A percentile compares a stretch with the other conserved stretches of the same genome.
phyloP scores from a whole-genome alignment of 2,329 filamentous ascomycete species.

The Curvularia lunata region DNA sequence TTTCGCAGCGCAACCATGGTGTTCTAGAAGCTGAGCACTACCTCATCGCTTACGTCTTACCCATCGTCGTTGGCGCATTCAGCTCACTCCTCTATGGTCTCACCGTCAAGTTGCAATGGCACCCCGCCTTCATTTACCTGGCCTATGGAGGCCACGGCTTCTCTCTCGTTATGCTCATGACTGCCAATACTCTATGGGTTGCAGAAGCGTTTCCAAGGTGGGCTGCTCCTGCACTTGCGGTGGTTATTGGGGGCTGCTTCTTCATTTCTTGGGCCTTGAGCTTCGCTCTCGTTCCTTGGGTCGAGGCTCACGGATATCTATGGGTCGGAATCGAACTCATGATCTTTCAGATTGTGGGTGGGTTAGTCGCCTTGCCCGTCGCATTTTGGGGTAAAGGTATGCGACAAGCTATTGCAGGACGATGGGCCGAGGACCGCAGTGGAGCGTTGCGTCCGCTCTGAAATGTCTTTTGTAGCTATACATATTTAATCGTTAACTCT shows the following conservation, averaged over 20 bases:
- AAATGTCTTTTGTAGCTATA: background rate
- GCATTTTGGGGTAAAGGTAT: constrained; percentile 42
- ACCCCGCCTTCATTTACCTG: constrained; percentile 27
- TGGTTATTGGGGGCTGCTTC: constrained; percentile 34
- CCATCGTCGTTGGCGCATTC: constrained; percentile 31
- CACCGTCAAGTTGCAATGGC: constrained; percentile 26
- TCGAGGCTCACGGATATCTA: constrained; percentile 33
- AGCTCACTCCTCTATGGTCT: constrained; percentile 37
- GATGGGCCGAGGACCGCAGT: constrained; percentile 35
- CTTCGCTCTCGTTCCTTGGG: constrained; percentile 35
- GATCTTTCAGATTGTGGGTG: constrained; percentile 43
- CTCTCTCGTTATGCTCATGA: constrained; percentile 32
- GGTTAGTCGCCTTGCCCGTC: constrained; percentile 35
- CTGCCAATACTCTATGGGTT: constrained; percentile 40
- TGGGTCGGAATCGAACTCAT: constrained; percentile 45
- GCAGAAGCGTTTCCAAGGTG: constrained; percentile 44
- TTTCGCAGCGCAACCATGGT: constrained; percentile 35
- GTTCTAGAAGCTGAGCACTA: constrained; percentile 43
- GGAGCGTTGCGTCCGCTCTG: constrained; percentile 37
- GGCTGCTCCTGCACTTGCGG: constrained; percentile 39
- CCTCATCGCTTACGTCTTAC: constrained; percentile 36
- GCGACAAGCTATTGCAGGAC: constrained; percentile 37
- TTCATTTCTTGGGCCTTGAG: constrained; percentile 32
- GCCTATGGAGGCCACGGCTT: constrained; percentile 41
- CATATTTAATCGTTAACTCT: background rate